Evolutionary conservation across 805 yeast species (phyloP).

Genomic region (Candida pseudofarinosa): DNA sequence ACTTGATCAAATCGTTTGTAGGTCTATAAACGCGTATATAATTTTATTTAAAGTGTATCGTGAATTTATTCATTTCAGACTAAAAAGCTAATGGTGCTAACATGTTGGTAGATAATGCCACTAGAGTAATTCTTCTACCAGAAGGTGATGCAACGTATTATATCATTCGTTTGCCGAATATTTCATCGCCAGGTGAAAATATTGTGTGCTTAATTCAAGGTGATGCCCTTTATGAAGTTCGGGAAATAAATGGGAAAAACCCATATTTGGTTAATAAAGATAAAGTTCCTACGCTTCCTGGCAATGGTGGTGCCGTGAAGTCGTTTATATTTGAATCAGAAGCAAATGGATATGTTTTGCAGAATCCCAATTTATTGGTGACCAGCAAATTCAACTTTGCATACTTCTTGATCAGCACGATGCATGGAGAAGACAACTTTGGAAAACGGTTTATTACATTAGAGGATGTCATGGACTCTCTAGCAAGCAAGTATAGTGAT

Average conservation of each 20-base stretch:
- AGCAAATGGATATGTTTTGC: conserved; percentile 35
- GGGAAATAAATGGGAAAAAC: conserved; percentile 34
- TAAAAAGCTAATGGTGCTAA: conserved; percentile 1
- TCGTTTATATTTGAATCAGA: conserved; percentile 31
- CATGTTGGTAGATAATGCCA: conserved; percentile 9
- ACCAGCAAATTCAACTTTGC: conserved; percentile 37
- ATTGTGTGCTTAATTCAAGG: conserved; percentile 12
- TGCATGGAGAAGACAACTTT: conserved; percentile 22
- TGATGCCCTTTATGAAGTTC: conserved; percentile 34
- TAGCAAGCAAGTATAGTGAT: conserved; percentile 23
- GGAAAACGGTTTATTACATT: conserved; percentile 28
- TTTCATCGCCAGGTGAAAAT: neutral
- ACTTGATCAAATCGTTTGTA: conserved; percentile 16
- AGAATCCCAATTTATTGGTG: conserved; percentile 35
- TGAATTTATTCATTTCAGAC: neutral
- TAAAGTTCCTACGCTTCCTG: conserved; percentile 19
- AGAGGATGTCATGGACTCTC: conserved; percentile 43
- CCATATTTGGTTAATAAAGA: conserved; percentile 23
- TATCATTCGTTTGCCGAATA: conserved; percentile 10
- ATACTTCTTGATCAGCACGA: conserved; percentile 36
- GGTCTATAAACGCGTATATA: conserved; percentile 9
- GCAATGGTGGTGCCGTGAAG: conserved; percentile 33
- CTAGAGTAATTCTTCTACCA: conserved; percentile 14
- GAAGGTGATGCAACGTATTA: conserved; percentile 5
- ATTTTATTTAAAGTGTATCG: neutral